Conservation (phyloP, 371 early-diverging fungal species). For the Mortierella sp. region DNA sequence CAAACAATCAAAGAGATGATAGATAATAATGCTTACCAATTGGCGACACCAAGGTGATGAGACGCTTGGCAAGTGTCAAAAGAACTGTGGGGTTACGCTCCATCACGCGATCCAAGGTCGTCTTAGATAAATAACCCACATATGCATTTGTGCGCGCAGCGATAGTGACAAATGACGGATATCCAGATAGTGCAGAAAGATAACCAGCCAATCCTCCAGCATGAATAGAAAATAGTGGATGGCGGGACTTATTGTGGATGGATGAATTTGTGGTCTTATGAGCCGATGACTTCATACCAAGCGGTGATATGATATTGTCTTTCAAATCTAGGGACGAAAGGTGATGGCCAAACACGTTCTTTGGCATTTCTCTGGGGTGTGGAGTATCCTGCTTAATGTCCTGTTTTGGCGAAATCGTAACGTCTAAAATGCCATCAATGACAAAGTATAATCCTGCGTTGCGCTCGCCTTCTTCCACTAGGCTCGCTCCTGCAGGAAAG, state of each 20-base stretch:
- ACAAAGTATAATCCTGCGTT: conserved; percentile 92
- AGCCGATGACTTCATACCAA: background rate
- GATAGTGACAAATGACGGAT: conserved; percentile 89
- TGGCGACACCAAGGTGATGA: conserved; percentile 86
- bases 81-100: conserved; percentile 88
- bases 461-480: conserved; percentile 89
- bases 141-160: conserved; percentile 84
- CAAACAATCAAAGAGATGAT: background rate
- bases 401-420: conserved; percentile 68
- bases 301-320: conserved; percentile 6
- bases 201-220: conserved; percentile 95
- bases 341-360: conserved; percentile 45
- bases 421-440: conserved; percentile 90
- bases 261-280: background rate
- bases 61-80: conserved; percentile 89
- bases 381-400: conserved; percentile 22
- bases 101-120: conserved; percentile 83
- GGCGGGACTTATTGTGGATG: conserved; percentile 30
- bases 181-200: conserved; percentile 90
- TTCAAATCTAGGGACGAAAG: conserved; percentile 45
- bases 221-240: conserved; percentile 76
- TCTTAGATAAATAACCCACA: conserved; percentile 89
- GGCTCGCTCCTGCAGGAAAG: conserved; percentile 77
- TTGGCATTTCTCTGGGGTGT: conserved; percentile 20
- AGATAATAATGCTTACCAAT: conserved; percentile 65